phyloP scores from a whole-genome alignment of 352 stramenopile genomes.

The Nothophytophthora sp. region DNA sequence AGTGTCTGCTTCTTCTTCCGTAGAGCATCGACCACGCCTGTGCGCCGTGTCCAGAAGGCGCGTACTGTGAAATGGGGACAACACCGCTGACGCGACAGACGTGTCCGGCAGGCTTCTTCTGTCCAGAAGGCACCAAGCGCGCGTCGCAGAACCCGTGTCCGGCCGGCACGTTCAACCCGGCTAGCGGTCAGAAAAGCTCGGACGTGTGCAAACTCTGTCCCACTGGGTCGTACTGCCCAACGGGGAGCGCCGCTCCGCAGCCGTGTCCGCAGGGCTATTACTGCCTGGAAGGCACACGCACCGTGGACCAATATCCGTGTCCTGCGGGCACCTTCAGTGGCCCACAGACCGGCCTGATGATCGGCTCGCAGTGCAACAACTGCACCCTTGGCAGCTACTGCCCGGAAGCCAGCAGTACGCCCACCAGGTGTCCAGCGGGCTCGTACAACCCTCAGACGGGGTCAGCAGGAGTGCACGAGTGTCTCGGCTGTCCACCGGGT shows the following conservation, averaged over 20 bases:
- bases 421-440: slow-evolving; percentile 68
- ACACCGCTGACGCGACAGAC: slow-evolving; percentile 61
- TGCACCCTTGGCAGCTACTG: slow-evolving; percentile 85
- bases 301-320: slow-evolving; percentile 80
- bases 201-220: slow-evolving; percentile 64
- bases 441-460: slow-evolving; percentile 69
- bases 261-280: slow-evolving; percentile 83
- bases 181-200: slow-evolving; percentile 44
- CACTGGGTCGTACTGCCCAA: slow-evolving; percentile 63
- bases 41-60: slow-evolving; percentile 66
- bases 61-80: slow-evolving; percentile 80
- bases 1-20: background rate
- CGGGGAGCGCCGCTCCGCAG: slow-evolving; percentile 43
- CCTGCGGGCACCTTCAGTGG: slow-evolving; percentile 86
- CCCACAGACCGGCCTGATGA: slow-evolving; percentile 44
- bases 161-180: slow-evolving; percentile 80
- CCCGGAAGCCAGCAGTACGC: slow-evolving; percentile 69
- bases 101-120: slow-evolving; percentile 73
- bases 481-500: slow-evolving; percentile 63
- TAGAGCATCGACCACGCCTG: slow-evolving; percentile 85
- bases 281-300: slow-evolving; percentile 71
- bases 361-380: slow-evolving; percentile 50
- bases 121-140: slow-evolving; percentile 66
- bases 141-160: slow-evolving; percentile 82
- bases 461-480: slow-evolving; percentile 57